Percentiles rank a stretch among this genome's conserved stretches.
Evolutionary conservation across 2,329 filamentous ascomycete species (phyloP).

Genomic region (Diaporthe aspalathi): DNA sequence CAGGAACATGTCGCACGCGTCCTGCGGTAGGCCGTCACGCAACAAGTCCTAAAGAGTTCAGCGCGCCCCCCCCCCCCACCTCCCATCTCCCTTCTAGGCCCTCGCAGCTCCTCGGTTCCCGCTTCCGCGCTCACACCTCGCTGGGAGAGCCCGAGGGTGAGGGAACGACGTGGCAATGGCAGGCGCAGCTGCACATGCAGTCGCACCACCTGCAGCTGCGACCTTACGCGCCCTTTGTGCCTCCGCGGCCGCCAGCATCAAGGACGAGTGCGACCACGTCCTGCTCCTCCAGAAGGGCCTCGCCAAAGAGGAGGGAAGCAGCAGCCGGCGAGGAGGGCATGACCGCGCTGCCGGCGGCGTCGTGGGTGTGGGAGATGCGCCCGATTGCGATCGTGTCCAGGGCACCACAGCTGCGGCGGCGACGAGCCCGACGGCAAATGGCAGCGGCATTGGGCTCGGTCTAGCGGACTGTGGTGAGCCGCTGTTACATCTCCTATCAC

Average conservation of each 20-base stretch:
- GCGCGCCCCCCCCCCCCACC: too few species aligned
- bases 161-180: slow-evolving; percentile 31
- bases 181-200: slow-evolving; percentile 24
- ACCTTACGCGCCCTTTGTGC: slow-evolving; percentile 31
- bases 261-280: slow-evolving; percentile 27
- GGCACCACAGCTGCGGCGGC: not conserved
- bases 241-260: slow-evolving; percentile 34
- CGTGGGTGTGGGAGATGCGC: not conserved
- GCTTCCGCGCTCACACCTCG: not conserved
- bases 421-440: not conserved
- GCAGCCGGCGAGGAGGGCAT: not conserved
- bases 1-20: slow-evolving; percentile 11
- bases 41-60: not conserved
- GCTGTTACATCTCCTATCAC: slow-evolving; percentile 42
- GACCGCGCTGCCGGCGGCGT: not conserved
- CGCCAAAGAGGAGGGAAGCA: not conserved
- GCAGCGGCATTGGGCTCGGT: not conserved
- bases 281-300: not conserved
- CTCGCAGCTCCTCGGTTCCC: slow-evolving; percentile 12
- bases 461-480: slow-evolving; percentile 41
- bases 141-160: slow-evolving; percentile 25
- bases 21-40: slow-evolving; percentile 30
- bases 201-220: slow-evolving; percentile 17
- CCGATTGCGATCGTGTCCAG: not conserved
- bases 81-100: not conserved